Evolutionary conservation across 148 eudicot species (phyloP), one percentile per base, ranked within the genome.

Genomic region (Dysphania ambrosioides): DNA sequence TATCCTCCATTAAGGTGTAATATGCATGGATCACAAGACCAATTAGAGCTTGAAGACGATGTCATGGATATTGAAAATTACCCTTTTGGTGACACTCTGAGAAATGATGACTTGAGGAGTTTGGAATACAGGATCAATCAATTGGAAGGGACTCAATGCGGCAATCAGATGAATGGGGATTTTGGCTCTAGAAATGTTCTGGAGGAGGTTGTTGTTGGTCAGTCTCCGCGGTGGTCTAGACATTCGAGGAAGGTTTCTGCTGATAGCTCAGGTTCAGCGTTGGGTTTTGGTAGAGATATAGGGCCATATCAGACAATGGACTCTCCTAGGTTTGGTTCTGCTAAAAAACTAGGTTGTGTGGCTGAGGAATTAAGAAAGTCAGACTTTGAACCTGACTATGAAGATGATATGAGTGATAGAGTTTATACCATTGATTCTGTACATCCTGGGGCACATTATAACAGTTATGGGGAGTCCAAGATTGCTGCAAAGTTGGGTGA

Each of bases 381-480:
- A 71, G 91, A 95, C 68, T 66, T 75, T 79, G 80, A 73, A 34
- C 87, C 94, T 24, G 96, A 95, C 66, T 81, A 41, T 77, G 92
- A 76, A 62, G 96, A 90, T 83, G 92, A 92, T 57, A 83, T 84
- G 86, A 84, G 79, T 72, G 98, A 95, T 72, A 86, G 97, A 76
- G 88, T 95, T 80, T 95, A 90, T 76, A 95, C 99, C 16, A 81
- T 95, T 68, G 99, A 95, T 85, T 89, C 97, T 42, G 77, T 92
- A 12, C 84, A 95, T 80, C 82, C 82, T 59, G 87, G 81, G 31
- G 73, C 73, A 42, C 36, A 85, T 19, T 79, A 83, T 75, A 84
- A 86, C 66, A 84, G 82, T 72, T 60, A 65, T 32, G 41, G 29
- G 29, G 97, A 92, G 35, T 75, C 72, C 53, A 91, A 90, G 71